Evolutionary conservation across 352 stramenopile species (phyloP), one percentile per base, ranked within the genome.

Genomic region (Phytopythium oedochilum): DNA sequence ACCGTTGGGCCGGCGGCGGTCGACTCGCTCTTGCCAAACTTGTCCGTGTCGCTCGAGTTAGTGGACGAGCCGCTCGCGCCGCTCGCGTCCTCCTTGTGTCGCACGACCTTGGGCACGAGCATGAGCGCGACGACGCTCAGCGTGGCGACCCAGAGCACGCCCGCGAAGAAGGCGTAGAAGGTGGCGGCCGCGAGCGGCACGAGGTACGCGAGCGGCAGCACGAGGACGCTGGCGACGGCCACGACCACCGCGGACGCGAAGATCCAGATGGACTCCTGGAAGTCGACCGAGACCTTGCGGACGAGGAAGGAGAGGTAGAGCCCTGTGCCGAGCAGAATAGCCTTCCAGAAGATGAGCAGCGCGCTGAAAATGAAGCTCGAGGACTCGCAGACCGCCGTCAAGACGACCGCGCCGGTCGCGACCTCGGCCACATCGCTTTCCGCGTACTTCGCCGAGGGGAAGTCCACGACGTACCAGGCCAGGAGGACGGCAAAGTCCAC

Each of bases 261-360:
- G 23, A 74, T 74, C 53, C 53, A 71, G 8, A 68, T 44, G 1
- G 62, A 58, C 32, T 74, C 66, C 43, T 74, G 66, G 46, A 74
- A 74, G 44, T 74, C 66, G 7, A 20, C 15, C 34, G 61, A 68
- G 15, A 66, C 53, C 17, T 74, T 57, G 22, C 62, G 66, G 26
- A 75, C 63, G 6, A 62, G 40, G 38, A 75, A 71, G 0, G 59
- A 63, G 1, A 71, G 23, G 46, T 68, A 71, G 9, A 69, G 46
- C 4, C 63, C 63, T 7, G 50, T 31, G 35, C 51, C 28, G n/a
- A 69, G 46, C n/a, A 74, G 14, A 17, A 71, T 34, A 8, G 54
- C 40, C 58, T 71, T 71, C 45, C 49, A 71, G 40, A 71, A 71
- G 6, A 71, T 53, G 18, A 60, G 38, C 5, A 68, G 10, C 22